Base-by-base conservation (phyloP, 768 basidiomycete genomes). In the Boletus pseudo-olivaceus region DNA sequence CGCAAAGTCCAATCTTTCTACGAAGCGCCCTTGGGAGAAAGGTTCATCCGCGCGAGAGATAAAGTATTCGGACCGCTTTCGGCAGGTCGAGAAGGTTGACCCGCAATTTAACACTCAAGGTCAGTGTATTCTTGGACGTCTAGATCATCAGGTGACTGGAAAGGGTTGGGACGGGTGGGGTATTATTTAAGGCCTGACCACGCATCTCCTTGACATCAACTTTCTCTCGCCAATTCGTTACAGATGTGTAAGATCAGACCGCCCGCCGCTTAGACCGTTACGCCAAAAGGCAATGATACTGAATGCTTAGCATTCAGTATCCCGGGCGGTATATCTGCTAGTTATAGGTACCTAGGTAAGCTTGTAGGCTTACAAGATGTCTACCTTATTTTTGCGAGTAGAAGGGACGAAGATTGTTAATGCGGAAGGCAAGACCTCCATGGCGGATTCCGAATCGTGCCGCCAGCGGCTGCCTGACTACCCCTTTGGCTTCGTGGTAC, bases 261-360 rank as follows among this genome's bases (percentile, higher is more conserved):
- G n/a, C n/a, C n/a, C n/a, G n/a, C n/a, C n/a, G n/a, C n/a, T n/a
- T n/a, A n/a, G n/a, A n/a, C n/a, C n/a, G n/a, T n/a, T n/a, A n/a
- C n/a, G 23, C 23, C 23, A 23, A 34, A 34, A 34, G 34, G 34
- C 33, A 34, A 14, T 15, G 2, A 34, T 34, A 34, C 34, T 2
- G 23, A 23, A 23, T 23, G 23, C 23, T 34, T 14, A 33, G 33
- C 33, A 34, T 19, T 37, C 35, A 37, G 35, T 38, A 38, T 38
- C 37, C 37, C 37, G 37, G n/a, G 37, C 37, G 78, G 78, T 5
- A 73, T 73, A 5, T 38, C 8, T 38, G 37, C n/a, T 38, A 38
- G 37, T n/a, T 38, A 10, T 38, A 38, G n/a, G 37, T n/a, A 38
- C 1, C n/a, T 38, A 38, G 37, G 37, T 38, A 37, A 37, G 35